Conservation (phyloP, 2,329 filamentous ascomycete genomes). For the Blastomyces silverae region DNA sequence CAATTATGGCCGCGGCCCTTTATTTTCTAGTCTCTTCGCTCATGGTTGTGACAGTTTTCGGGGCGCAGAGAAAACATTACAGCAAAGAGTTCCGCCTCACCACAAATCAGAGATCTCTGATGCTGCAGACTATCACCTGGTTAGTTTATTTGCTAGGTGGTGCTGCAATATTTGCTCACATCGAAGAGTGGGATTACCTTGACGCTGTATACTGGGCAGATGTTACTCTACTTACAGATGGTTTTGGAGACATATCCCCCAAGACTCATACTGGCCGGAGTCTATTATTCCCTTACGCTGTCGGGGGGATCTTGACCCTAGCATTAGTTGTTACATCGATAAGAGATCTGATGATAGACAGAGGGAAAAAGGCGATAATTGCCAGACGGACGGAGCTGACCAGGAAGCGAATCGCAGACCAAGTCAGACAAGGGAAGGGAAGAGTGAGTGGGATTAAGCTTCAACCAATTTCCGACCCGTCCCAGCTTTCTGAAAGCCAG, state of each 20-base stretch:
- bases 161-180: conserved; percentile 33
- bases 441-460: conserved; percentile 11
- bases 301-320: conserved; percentile 34
- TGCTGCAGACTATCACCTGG: conserved; percentile 41
- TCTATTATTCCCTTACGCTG: conserved; percentile 33
- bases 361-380: conserved; percentile 34
- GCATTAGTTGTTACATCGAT: conserved; percentile 34
- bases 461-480: conserved; percentile 15
- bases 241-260: conserved; percentile 31
- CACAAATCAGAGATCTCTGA: conserved; percentile 49
- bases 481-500: conserved; percentile 23
- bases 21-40: conserved; percentile 52
- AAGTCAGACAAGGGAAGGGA: conserved; percentile 22
- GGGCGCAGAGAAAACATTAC: conserved; percentile 50
- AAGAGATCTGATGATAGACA: conserved; percentile 35
- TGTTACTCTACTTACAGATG: conserved; percentile 34
- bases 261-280: conserved; percentile 31
- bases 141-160: conserved; percentile 38
- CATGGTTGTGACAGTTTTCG: conserved; percentile 51
- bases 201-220: conserved; percentile 35
- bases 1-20: conserved; percentile 50
- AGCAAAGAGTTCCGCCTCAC: conserved; percentile 52
- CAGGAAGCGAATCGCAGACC: conserved; percentile 28
- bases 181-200: conserved; percentile 34
- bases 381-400: conserved; percentile 33